phyloP scores from a whole-genome alignment of 768 basidiomycete species.

The Pulveroboletus sp. region DNA sequence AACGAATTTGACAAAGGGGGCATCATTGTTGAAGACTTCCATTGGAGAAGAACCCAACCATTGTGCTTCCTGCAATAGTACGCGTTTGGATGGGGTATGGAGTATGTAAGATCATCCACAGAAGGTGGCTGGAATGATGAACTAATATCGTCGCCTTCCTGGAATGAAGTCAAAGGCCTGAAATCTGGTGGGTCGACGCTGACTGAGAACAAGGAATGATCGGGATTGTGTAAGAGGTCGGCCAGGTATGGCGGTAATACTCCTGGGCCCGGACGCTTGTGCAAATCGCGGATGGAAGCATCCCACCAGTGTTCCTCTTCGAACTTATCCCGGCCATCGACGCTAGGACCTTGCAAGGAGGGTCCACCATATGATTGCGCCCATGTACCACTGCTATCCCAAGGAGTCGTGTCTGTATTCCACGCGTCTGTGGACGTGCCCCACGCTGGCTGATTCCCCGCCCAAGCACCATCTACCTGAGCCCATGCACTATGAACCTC shows the following conservation, averaged over 20 bases:
- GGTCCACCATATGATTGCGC: conserved; percentile 15
- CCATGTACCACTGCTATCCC: conserved; percentile 26
- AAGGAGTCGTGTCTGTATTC: conserved; percentile 21
- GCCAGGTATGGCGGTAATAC: conserved; percentile 65
- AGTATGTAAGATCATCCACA: conserved; percentile 58
- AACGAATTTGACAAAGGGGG: conserved; percentile 61
- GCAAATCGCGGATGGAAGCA: conserved; percentile 37
- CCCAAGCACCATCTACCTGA: conserved; percentile 13
- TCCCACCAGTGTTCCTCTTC: conserved; percentile 77
- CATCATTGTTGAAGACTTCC: conserved; percentile 57
- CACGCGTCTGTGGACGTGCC: conserved; percentile 12
- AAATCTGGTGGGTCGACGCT: conserved; percentile 36
- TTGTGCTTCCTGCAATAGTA: conserved; percentile 82
- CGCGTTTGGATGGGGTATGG: conserved; percentile 77
- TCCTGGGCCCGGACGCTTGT: conserved; percentile 62
- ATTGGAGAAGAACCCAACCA: conserved; percentile 73
- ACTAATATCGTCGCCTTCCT: conserved; percentile 14
- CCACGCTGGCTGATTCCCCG: conserved; percentile 12
- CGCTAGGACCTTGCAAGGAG: conserved; percentile 33
- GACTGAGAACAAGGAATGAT: conserved; percentile 68
- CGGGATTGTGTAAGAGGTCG: conserved; percentile 63
- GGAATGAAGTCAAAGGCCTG: conserved; percentile 20
- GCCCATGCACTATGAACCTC: conserved; percentile 22
- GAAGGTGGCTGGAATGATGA: conserved; percentile 38
- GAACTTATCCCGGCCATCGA: conserved; percentile 54